Conservation (phyloP, 768 basidiomycete genomes). For the Boletus pseudopeckii region DNA sequence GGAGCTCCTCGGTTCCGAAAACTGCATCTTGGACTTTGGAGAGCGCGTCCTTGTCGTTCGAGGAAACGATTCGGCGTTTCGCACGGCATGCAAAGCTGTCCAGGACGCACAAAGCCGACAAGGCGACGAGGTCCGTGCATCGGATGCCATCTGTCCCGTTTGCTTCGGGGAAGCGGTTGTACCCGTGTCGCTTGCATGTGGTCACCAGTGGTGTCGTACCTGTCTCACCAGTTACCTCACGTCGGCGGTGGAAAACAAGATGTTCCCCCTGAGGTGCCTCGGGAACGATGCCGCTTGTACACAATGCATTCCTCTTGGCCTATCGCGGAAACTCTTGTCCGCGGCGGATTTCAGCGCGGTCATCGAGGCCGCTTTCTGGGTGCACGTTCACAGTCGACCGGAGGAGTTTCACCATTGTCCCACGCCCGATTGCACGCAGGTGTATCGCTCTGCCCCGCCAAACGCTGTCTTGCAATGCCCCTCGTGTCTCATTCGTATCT, state of each 20-base stretch:
- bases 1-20: conserved; percentile 52
- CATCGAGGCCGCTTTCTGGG: conserved; percentile 56
- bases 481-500: conserved; percentile 67
- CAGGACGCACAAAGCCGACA: conserved; percentile 35
- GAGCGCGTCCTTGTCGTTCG: conserved; percentile 47
- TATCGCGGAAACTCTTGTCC: conserved; percentile 50
- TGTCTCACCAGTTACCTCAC: conserved; percentile 60
- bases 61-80: conserved; percentile 44
- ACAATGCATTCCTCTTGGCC: conserved; percentile 49
- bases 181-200: conserved; percentile 56
- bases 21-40: conserved; percentile 46
- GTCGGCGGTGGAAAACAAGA: conserved; percentile 52
- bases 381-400: conserved; percentile 56
- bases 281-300: conserved; percentile 61
- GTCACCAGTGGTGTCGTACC: conserved; percentile 63
- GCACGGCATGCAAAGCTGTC: conserved; percentile 39
- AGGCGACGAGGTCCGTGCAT: conserved; percentile 25
- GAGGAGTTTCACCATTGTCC: conserved; percentile 73
- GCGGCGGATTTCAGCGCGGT: conserved; percentile 53
- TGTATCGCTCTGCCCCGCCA: conserved; percentile 56
- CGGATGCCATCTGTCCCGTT: conserved; percentile 53
- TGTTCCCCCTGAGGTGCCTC: conserved; percentile 72
- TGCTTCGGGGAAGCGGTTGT: conserved; percentile 57
- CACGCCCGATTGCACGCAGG: conserved; percentile 71
- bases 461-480: conserved; percentile 64